phyloP scores from a whole-genome alignment of 192 early-diverging fungal species.

The Ambispora gerdemannii region DNA sequence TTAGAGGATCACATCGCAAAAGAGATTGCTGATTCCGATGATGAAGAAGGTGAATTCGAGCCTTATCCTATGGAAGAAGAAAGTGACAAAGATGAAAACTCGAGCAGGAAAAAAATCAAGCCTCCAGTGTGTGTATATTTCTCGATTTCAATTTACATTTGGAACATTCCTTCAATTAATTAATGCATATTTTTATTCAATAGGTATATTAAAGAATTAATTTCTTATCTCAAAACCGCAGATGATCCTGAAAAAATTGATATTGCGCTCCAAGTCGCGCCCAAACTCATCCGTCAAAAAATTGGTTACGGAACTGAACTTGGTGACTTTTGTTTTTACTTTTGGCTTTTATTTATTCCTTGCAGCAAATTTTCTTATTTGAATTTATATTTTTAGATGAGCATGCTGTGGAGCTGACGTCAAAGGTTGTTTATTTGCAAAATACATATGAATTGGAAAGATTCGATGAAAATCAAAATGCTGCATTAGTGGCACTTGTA shows the following conservation, averaged over 20 bases:
- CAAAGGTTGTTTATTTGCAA: not conserved
- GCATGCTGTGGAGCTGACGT: conserved; percentile 18
- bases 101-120: not conserved
- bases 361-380: not conserved
- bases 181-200: not conserved
- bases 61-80: conserved; percentile 30
- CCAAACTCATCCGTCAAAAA: conserved; percentile 23
- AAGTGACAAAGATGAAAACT: conserved; percentile 19
- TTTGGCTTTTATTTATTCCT: not conserved
- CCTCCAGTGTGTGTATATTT: conserved; percentile 18
- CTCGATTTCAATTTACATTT: not conserved
- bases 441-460: conserved; percentile 12
- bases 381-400: conserved; percentile 14
- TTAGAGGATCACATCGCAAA: no score
- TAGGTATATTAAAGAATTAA: conserved; percentile 28
- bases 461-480: conserved; percentile 27
- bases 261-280: conserved; percentile 6
- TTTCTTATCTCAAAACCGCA: conserved; percentile 4
- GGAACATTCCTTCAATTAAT: not conserved
- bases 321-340: not conserved
- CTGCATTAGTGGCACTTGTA: conserved; percentile 16
- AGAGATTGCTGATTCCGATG: conserved; percentile 25
- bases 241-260: conserved; percentile 27
- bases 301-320: conserved; percentile 17
- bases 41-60: conserved; percentile 18